These are phyloP conservation scores for Phaeosphaeriaceae sp. DNA, from an alignment of 2,329 filamentous ascomycete species.

Conservation along the genomic window DNA sequence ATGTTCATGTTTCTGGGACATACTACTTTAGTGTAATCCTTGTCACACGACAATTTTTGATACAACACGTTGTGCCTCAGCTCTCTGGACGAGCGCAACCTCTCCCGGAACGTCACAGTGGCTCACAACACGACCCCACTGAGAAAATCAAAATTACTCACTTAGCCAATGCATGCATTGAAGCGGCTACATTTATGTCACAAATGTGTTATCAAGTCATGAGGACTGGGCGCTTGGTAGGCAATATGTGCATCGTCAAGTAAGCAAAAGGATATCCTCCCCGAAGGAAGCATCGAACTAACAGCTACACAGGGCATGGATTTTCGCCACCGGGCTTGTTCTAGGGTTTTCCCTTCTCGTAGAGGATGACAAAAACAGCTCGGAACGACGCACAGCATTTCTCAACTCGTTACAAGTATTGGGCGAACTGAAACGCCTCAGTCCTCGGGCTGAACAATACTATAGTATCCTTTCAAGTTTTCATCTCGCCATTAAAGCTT, in stretches of 20 bases:
- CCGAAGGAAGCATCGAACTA: too few species aligned
- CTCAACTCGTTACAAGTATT: slow-evolving; percentile 59
- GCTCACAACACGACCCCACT: slow-evolving; percentile 29
- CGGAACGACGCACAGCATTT: slow-evolving; percentile 59
- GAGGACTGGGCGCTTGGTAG: slow-evolving; percentile 53
- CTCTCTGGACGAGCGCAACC: slow-evolving; percentile 12
- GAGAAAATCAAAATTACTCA: slow-evolving; percentile 35
- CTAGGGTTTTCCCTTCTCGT: slow-evolving; percentile 64
- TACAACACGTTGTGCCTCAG: slow-evolving; percentile 54
- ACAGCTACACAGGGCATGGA: slow-evolving; percentile 51
- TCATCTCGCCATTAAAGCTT: slow-evolving; percentile 22
- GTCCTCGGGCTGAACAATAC: slow-evolving; percentile 64
- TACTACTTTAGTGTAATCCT: slow-evolving; percentile 67
- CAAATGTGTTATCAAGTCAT: slow-evolving; percentile 61
- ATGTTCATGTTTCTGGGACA: slow-evolving; percentile 62
- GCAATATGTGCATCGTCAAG: slow-evolving; percentile 67
- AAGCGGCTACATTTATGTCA: slow-evolving; percentile 62
- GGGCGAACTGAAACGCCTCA: slow-evolving; percentile 55
- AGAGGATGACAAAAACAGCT: slow-evolving; percentile 51
- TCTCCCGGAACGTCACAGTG: slow-evolving; percentile 29
- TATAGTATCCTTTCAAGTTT: slow-evolving; percentile 57
- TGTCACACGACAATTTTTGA: slow-evolving; percentile 62
- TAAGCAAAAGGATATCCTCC: slow-evolving; percentile 37
- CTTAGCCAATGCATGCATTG: slow-evolving; percentile 61
- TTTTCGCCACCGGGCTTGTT: slow-evolving; percentile 64